These are phyloP conservation scores for Globisporangium spiculum DNA, from an alignment of 352 stramenopile species.

Conservation along the genomic window DNA sequence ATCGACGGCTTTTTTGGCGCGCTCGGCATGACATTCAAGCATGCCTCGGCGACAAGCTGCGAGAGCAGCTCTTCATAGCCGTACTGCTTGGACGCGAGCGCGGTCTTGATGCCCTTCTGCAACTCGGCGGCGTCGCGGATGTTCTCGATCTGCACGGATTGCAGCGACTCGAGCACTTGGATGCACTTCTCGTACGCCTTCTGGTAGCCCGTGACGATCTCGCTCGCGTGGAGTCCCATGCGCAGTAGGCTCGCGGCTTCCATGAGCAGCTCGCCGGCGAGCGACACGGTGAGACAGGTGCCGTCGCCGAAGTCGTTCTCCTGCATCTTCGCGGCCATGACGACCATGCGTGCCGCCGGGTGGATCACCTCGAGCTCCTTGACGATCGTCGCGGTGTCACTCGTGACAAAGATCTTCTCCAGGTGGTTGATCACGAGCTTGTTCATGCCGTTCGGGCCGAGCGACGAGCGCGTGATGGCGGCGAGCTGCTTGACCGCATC, in stretches of 20 bases:
- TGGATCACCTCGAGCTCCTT: conserved; percentile 98
- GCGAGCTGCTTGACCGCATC: conserved; percentile 98
- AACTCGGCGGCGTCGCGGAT: conserved; percentile 87
- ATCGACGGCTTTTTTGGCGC: conserved; percentile 85
- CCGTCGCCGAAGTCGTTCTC: conserved; percentile 96
- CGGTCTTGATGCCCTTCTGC: conserved; percentile 90
- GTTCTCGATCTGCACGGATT: conserved; percentile 67
- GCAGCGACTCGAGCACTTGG: conserved; percentile 91
- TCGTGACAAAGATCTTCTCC: conserved; percentile 99
- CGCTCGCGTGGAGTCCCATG: conserved; percentile 96
- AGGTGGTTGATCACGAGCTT: conserved; percentile 99
- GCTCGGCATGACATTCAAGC: conserved; percentile 91
- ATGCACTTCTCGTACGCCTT: conserved; percentile 93
- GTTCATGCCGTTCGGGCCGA: conserved; percentile 99
- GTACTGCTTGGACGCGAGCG: conserved; percentile 98
- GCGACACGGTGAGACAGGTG: conserved; percentile 96
- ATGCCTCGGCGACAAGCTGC: conserved; percentile 94
- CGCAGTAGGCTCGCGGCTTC: conserved; percentile 95
- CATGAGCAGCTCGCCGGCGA: conserved; percentile 97
- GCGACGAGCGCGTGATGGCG: conserved; percentile 95
- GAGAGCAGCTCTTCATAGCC: conserved; percentile 94
- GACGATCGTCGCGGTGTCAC: conserved; percentile 99
- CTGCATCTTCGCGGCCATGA: conserved; percentile 98
- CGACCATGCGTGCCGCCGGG: conserved; percentile 98
- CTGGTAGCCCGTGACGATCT: conserved; percentile 98